Evolutionary conservation across 768 basidiomycete species (phyloP).

Genomic region (Boletus tylopilopsis): DNA sequence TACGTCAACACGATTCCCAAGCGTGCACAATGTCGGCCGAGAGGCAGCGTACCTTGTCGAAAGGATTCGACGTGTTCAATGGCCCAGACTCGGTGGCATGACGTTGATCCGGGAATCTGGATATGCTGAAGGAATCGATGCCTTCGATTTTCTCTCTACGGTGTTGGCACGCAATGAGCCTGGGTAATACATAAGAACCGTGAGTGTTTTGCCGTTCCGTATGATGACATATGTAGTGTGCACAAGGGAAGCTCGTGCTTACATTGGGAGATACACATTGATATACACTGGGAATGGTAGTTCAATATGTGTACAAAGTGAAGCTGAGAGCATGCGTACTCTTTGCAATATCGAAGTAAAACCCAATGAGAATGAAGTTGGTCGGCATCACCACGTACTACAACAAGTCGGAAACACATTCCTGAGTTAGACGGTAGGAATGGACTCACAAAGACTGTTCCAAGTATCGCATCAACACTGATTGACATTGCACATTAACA

Average conservation of each 20-base stretch:
- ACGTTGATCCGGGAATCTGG: no score
- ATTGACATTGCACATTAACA: background rate
- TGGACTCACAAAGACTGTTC: conserved; percentile 36
- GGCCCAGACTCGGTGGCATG: background rate
- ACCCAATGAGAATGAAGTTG: conserved; percentile 50
- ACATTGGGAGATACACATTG: conserved; percentile 51
- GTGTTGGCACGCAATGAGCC: conserved; percentile 44
- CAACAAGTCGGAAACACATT: background rate
- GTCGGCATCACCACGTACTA: conserved; percentile 46
- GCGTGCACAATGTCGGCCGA: background rate
- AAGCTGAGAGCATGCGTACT: conserved; percentile 31
- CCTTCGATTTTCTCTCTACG: conserved; percentile 25
- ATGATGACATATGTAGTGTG: no score
- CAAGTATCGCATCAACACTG: conserved; percentile 45
- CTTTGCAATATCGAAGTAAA: conserved; percentile 51
- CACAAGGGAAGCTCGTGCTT: no score
- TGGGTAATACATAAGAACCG: conserved; percentile 6
- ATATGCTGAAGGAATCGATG: no score
- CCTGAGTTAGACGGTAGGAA: background rate
- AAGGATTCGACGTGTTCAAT: background rate
- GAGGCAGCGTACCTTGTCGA: conserved; percentile 4
- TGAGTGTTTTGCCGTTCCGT: background rate
- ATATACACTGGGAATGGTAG: conserved; percentile 40
- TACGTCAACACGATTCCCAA: background rate
- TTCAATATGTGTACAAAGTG: background rate